Evolutionary conservation across 2,329 filamentous ascomycete genomes (phyloP).

Genomic region (Apiospora arundinis): DNA sequence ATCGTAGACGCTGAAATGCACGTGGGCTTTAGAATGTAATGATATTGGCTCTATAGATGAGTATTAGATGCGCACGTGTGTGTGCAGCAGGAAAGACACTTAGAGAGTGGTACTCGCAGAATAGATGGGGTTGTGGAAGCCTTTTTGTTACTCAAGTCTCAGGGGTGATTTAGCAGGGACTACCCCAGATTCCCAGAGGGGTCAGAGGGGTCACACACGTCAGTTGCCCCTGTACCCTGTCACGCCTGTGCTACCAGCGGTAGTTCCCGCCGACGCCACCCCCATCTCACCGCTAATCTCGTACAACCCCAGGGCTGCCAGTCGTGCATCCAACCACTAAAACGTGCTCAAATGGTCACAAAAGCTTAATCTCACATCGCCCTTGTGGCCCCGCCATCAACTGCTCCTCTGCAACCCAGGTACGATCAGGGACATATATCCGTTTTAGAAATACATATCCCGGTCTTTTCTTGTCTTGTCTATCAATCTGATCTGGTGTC

Average conservation of each 20-base stretch:
- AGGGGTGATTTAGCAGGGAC: not conserved
- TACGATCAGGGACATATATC: no score
- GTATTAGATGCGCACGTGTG: not conserved
- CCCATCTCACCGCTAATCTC: no score
- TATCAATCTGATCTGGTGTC: not conserved
- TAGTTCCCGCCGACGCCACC: no score
- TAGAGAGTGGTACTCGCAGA: not conserved
- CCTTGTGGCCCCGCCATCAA: not conserved
- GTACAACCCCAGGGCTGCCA: not conserved
- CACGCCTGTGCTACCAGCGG: no score
- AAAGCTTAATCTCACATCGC: constrained; percentile 17
- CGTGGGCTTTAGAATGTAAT: not conserved
- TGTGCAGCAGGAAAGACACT: not conserved
- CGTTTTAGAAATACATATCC: no score
- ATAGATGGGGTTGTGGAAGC: no score
- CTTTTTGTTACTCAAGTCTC: no score
- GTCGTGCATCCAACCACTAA: not conserved
- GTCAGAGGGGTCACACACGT: not conserved
- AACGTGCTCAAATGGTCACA: not conserved
- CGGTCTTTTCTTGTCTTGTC: not conserved
- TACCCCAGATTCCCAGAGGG: not conserved
- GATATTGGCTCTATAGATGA: not conserved
- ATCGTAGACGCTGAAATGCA: not conserved
- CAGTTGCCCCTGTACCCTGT: no score
- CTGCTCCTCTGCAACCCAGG: not conserved